Conservation (phyloP, 75 land plant species). For the Pinus taeda region DNA sequence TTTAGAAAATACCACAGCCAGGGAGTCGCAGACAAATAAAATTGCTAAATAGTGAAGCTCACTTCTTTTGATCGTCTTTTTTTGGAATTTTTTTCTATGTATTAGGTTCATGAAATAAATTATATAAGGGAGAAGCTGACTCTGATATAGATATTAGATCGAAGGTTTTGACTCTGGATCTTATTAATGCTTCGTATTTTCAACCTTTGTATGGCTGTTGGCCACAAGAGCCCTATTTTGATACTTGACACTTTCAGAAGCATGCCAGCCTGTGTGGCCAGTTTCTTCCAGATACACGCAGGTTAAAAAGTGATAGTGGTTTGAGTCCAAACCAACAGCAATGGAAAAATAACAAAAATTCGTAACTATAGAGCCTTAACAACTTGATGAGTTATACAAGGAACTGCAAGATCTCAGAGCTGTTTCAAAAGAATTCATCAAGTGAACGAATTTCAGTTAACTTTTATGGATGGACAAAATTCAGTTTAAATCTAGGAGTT, state of each 20-base stretch:
- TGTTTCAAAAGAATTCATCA: neutral
- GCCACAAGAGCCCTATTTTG: slow-evolving; percentile 1
- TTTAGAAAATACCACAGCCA: too few species aligned
- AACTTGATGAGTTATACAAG: neutral
- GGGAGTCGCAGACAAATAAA: too few species aligned
- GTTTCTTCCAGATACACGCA: neutral
- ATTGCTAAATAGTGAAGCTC: too few species aligned
- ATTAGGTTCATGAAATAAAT: too few species aligned
- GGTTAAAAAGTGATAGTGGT: neutral
- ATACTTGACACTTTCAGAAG: neutral
- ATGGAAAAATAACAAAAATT: neutral
- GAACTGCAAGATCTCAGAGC: neutral
- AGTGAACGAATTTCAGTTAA: neutral
- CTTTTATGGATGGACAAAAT: neutral
- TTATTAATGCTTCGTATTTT: neutral
- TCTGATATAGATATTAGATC: neutral
- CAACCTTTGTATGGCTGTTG: neutral
- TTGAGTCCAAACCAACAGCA: neutral
- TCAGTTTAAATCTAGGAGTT: slow-evolving; percentile 19
- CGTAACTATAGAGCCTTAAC: neutral
- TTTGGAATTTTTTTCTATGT: too few species aligned
- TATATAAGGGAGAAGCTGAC: neutral
- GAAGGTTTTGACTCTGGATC: neutral
- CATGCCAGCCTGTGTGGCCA: neutral
- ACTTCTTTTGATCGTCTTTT: too few species aligned